Evolutionary conservation across 176 grass and related monocot genomes (phyloP).

Genomic region (Canna indica): DNA sequence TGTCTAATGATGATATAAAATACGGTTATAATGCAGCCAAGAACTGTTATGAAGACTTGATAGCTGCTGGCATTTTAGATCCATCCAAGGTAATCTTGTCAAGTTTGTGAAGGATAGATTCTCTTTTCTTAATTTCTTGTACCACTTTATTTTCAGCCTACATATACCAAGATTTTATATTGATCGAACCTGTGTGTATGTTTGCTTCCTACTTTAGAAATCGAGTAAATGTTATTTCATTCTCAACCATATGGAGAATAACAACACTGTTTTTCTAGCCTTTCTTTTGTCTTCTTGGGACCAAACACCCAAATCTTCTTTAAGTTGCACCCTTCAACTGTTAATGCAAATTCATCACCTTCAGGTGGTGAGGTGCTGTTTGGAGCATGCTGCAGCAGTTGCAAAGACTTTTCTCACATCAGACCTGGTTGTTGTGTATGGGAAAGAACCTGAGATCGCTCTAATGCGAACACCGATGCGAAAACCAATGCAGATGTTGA

Average conservation of each 20-base stretch:
- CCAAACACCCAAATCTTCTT: neutral
- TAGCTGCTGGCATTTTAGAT: slow-evolving; percentile 76
- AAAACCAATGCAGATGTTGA: neutral
- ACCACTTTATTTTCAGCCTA: too few species aligned
- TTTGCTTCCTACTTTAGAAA: neutral
- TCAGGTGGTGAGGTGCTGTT: slow-evolving; percentile 89
- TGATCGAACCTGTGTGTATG: too few species aligned
- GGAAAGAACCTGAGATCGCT: slow-evolving; percentile 45
- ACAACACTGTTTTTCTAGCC: neutral
- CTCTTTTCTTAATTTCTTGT: neutral
- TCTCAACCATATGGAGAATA: neutral
- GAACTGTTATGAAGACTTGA: slow-evolving; percentile 63
- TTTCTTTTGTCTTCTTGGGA: too few species aligned
- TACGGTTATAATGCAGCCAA: slow-evolving; percentile 97
- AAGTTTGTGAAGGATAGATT: slow-evolving; percentile 16
- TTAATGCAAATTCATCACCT: neutral
- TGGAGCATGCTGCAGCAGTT: slow-evolving; percentile 77
- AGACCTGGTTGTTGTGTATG: slow-evolving; percentile 73
- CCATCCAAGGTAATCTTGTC: slow-evolving; percentile 70
- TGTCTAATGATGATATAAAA: slow-evolving; percentile 37
- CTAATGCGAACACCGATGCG: neutral
- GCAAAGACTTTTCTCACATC: slow-evolving; percentile 83
- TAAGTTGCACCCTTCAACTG: neutral
- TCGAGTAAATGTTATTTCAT: neutral
- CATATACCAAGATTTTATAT: too few species aligned